Conservation (phyloP, 1,284 basidiomycete species). For the Volvariella volvacea region DNA sequence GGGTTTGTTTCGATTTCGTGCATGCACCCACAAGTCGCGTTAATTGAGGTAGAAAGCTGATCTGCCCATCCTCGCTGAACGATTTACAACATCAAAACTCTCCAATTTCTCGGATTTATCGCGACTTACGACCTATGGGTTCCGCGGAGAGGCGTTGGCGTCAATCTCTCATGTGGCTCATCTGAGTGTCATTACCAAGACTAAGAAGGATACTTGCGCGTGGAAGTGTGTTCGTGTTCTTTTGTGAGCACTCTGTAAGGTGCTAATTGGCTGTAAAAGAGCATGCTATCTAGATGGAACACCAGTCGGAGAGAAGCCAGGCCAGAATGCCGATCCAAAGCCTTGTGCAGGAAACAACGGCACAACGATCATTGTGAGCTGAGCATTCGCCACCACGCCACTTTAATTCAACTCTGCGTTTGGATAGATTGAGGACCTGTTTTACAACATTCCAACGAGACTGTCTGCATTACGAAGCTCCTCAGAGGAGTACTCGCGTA, state of each 20-base stretch:
- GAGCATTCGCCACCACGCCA: background rate
- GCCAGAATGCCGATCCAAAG: slow-evolving; percentile 69
- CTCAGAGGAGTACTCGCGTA: slow-evolving; percentile 90
- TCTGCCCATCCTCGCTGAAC: slow-evolving; percentile 86
- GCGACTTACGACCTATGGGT: slow-evolving; percentile 89
- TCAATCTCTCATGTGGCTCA: slow-evolving; percentile 95
- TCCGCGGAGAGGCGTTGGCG: slow-evolving; percentile 95
- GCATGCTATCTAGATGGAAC: slow-evolving; percentile 75
- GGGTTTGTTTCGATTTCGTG: slow-evolving; percentile 40
- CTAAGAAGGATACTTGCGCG: slow-evolving; percentile 70
- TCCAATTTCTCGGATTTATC: slow-evolving; percentile 83
- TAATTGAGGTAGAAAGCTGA: slow-evolving; percentile 50
- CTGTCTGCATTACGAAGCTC: slow-evolving; percentile 79
- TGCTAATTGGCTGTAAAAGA: slow-evolving; percentile 36
- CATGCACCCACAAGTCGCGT: background rate
- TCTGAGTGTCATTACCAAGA: slow-evolving; percentile 87
- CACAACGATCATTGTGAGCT: slow-evolving; percentile 76
- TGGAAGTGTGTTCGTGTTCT: slow-evolving; percentile 62
- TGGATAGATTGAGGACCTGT: slow-evolving; percentile 89
- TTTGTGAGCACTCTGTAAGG: background rate
- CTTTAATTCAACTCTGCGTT: no score
- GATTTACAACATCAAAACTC: slow-evolving; percentile 96
- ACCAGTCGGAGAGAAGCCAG: slow-evolving; percentile 63
- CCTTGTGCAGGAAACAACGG: slow-evolving; percentile 94
- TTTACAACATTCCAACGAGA: slow-evolving; percentile 91